A percentile compares a stretch with the other conserved stretches of the same genome.
Conservation (phyloP, 1,139 yeast genomes). For the Pichia norvegensis region DNA sequence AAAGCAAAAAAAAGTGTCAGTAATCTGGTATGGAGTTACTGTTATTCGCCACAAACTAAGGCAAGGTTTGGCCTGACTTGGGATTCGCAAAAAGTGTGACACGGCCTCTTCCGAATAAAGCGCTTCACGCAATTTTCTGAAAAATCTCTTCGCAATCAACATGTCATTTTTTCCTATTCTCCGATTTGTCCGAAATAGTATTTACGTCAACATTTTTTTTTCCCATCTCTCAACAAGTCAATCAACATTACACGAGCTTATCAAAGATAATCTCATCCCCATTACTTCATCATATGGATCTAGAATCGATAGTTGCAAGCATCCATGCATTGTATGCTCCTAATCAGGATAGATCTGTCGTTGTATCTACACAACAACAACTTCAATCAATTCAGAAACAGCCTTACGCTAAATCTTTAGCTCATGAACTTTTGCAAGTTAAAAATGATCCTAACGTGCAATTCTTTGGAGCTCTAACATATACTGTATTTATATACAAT, state of each 20-base stretch:
- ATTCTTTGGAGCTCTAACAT: slow-evolving; percentile 69
- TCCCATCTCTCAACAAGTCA: no score
- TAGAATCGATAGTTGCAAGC: slow-evolving; percentile 2
- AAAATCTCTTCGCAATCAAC: no score
- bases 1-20: neutral
- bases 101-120: no score
- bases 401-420: slow-evolving; percentile 42
- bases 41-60: neutral
- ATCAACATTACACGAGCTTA: no score
- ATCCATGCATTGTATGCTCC: slow-evolving; percentile 12
- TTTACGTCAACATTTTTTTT: no score
- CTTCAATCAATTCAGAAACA: slow-evolving; percentile 52
- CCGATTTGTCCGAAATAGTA: no score
- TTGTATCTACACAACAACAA: slow-evolving; percentile 32
- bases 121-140: neutral
- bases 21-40: neutral
- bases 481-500: slow-evolving; percentile 45
- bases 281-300: slow-evolving; percentile 2
- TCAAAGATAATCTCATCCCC: no score
- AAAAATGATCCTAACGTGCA: slow-evolving; percentile 42
- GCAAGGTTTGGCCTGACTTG: no score
- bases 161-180: no score
- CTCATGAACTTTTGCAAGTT: slow-evolving; percentile 37
- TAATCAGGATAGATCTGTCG: slow-evolving; percentile 4
- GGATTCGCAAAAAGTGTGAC: no score